Percentiles rank a stretch among this genome's conserved stretches.
Evolutionary conservation across 805 yeast species (phyloP).

Genomic region (Spencermartinsiella europaea): DNA sequence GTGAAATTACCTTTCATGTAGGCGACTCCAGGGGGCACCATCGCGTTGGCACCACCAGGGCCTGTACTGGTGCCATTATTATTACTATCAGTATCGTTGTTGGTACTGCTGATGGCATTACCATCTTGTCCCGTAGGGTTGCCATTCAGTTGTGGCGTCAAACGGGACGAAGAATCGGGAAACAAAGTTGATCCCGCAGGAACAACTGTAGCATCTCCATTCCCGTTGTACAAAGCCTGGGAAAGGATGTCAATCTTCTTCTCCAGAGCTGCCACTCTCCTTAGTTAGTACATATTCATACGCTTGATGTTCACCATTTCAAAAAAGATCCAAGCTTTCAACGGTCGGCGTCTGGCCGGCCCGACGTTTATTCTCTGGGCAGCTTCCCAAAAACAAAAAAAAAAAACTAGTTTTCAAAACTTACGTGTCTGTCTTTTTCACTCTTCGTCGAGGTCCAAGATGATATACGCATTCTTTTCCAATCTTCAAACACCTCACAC

Average conservation of each 20-base stretch:
- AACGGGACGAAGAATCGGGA: neutral
- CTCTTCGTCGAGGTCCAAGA: conserved; percentile 46
- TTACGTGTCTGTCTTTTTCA: conserved; percentile 34
- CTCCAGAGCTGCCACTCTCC: conserved; percentile 31
- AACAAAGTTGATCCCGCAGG: neutral
- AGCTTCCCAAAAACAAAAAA: no score
- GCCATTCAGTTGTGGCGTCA: neutral
- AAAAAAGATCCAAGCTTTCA: neutral
- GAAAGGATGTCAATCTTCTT: conserved; percentile 27
- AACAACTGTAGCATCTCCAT: neutral
- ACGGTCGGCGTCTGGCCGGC: no score
- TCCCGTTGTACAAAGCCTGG: conserved; percentile 14
- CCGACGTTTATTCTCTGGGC: no score
- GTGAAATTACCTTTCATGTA: neutral
- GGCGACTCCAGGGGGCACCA: neutral
- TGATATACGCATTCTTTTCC: conserved; percentile 64
- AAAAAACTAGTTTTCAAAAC: no score
- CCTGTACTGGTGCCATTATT: neutral
- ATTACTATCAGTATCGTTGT: neutral
- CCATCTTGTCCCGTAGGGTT: neutral
- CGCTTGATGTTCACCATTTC: conserved; percentile 1
- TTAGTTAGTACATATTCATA: conserved; percentile 12
- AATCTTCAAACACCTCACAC: conserved; percentile 67
- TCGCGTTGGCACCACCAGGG: neutral
- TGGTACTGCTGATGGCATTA: neutral